These are phyloP conservation scores for Oryza meyeriana DNA, from an alignment of 176 grass and related monocot species.

Conservation along the genomic window DNA sequence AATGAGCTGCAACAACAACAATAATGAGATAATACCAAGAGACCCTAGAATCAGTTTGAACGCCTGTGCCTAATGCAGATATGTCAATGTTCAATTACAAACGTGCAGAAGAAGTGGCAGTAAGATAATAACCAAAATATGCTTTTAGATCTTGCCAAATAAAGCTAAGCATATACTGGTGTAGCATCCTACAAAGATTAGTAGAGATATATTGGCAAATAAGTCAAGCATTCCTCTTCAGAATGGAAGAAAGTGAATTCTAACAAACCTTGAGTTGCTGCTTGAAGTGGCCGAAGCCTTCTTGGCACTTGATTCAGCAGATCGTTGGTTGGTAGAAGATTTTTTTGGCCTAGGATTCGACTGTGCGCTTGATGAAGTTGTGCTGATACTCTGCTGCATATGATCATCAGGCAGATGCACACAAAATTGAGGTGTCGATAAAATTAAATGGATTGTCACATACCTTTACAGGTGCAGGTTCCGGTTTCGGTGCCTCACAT, in stretches of 20 bases:
- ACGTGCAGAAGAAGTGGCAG: background rate
- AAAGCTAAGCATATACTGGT: background rate
- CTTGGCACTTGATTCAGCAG: conserved; percentile 42
- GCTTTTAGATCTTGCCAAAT: background rate
- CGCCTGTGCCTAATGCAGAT: background rate
- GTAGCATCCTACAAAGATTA: background rate
- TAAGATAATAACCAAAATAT: background rate
- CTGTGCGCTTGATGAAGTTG: conserved; percentile 40
- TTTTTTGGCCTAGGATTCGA: conserved; percentile 70
- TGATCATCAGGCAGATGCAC: background rate
- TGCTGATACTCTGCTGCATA: conserved; percentile 47
- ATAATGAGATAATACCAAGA: background rate
- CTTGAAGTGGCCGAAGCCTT: conserved; percentile 63
- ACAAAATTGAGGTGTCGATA: background rate
- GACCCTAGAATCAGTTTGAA: background rate
- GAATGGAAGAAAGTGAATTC: background rate
- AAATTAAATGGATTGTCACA: background rate
- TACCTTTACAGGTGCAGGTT: conserved; percentile 62
- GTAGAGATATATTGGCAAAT: background rate
- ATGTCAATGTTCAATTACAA: background rate
- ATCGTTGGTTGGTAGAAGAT: conserved; percentile 47
- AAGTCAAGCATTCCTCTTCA: background rate
- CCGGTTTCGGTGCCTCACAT: conserved; percentile 75
- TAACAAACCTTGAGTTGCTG: conserved; percentile 75
- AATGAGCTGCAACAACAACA: conserved; percentile 54